phyloP scores from a whole-genome alignment of 345 rosid genomes.

The Luvunga scandens region DNA sequence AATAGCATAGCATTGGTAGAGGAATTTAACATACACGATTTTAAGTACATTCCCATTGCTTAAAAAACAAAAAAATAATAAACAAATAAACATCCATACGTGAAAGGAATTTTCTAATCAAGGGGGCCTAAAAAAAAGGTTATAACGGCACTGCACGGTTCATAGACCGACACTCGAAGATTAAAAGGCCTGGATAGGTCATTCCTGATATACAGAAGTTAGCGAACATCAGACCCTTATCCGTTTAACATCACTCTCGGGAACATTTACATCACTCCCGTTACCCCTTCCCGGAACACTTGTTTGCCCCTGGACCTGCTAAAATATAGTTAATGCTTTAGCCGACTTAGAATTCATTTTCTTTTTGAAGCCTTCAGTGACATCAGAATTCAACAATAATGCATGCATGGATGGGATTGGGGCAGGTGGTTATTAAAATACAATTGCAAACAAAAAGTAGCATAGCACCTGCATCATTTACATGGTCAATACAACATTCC shows the following conservation, averaged over 20 bases:
- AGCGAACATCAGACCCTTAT: conserved; percentile 37
- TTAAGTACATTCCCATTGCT: neutral
- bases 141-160: neutral
- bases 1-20: neutral
- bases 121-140: neutral
- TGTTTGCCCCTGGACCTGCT: conserved; percentile 40
- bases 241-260: conserved; percentile 67
- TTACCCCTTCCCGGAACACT: conserved; percentile 38
- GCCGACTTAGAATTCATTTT: neutral
- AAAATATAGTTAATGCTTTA: neutral
- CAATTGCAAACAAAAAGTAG: neutral
- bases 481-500: neutral
- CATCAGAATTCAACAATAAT: neutral
- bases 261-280: conserved; percentile 68
- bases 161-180: neutral
- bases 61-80: no score
- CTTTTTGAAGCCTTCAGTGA: neutral
- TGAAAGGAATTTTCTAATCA: neutral
- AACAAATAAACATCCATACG: neutral
- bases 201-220: neutral
- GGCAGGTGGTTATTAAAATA: neutral
- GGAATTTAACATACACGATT: neutral
- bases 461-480: neutral
- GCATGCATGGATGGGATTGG: neutral
- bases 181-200: neutral